Evolutionary conservation across 2,329 filamentous ascomycete species (phyloP).

Genomic region (Immersiporthe knoxdaviesiana): DNA sequence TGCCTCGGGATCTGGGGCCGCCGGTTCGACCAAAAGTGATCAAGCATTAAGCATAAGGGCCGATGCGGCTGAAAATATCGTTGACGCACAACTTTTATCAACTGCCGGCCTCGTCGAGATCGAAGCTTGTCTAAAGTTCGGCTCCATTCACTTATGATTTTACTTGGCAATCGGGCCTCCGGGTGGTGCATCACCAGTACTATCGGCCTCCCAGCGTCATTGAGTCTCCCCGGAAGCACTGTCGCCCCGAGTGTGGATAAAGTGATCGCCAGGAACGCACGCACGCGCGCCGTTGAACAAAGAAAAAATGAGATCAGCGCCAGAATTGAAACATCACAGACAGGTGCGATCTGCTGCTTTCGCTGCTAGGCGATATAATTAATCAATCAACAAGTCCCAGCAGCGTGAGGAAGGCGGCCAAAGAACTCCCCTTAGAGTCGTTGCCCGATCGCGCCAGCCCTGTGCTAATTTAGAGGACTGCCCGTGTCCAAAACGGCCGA

Average conservation of each 20-base stretch:
- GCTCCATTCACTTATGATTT: not conserved
- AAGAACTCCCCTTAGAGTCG: not conserved
- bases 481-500: not conserved
- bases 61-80: not conserved
- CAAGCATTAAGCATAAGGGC: not conserved
- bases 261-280: constrained; percentile 21
- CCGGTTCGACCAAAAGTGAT: not conserved
- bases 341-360: not conserved
- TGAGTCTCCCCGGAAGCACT: not conserved
- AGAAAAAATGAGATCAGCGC: not conserved
- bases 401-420: not conserved
- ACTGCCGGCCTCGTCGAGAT: not conserved
- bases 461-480: not conserved
- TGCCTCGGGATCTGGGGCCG: not conserved
- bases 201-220: constrained; percentile 17
- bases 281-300: not conserved
- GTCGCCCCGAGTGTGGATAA: not conserved
- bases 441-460: not conserved
- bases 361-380: not conserved
- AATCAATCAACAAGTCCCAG: not conserved
- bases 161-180: not conserved
- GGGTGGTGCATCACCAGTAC: not conserved
- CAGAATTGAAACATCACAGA: not conserved
- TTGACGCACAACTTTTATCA: not conserved
- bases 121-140: not conserved